A percentile compares a stretch with the other conserved stretches of the same genome.
These are phyloP conservation scores for Jamesozyma spencerorum DNA, from an alignment of 805 yeast genomes.

Conservation along the genomic window DNA sequence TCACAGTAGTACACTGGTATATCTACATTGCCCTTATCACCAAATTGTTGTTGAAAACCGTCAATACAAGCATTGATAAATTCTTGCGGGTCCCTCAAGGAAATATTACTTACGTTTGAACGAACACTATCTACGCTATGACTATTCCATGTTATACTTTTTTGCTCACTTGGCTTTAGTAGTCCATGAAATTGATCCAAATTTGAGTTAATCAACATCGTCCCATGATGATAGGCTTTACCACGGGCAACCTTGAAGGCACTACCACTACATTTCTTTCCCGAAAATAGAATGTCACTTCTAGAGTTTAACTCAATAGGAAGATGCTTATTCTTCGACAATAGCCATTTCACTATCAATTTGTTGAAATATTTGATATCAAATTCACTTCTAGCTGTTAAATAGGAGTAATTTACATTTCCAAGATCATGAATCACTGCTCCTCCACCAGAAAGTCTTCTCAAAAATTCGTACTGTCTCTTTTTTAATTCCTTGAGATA, in stretches of 20 bases:
- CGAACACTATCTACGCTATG: conserved; percentile 67
- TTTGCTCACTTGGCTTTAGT: conserved; percentile 39
- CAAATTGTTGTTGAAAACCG: conserved; percentile 15
- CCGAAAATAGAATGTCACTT: conserved; percentile 63
- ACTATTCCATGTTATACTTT: conserved; percentile 38
- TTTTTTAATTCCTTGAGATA: conserved; percentile 47
- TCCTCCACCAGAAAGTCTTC: conserved; percentile 92
- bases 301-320: conserved; percentile 52
- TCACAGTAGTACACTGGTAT: conserved; percentile 26
- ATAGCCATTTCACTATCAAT: conserved; percentile 34
- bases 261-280: conserved; percentile 75
- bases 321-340: conserved; percentile 6
- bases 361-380: conserved; percentile 46
- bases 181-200: conserved; percentile 51
- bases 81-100: conserved; percentile 33
- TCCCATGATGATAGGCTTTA: conserved; percentile 88
- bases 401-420: conserved; percentile 76
- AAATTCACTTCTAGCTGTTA: conserved; percentile 60
- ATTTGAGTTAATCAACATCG: conserved; percentile 71
- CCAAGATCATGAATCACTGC: conserved; percentile 92
- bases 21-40: conserved; percentile 17
- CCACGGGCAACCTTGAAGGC: conserved; percentile 82
- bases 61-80: conserved; percentile 23
- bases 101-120: conserved; percentile 66
- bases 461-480: conserved; percentile 51